Evolutionary conservation across 2,329 filamentous ascomycete genomes (phyloP), one percentile per base, ranked within the genome.

Genomic region (Ilyonectria mors-panacis): DNA sequence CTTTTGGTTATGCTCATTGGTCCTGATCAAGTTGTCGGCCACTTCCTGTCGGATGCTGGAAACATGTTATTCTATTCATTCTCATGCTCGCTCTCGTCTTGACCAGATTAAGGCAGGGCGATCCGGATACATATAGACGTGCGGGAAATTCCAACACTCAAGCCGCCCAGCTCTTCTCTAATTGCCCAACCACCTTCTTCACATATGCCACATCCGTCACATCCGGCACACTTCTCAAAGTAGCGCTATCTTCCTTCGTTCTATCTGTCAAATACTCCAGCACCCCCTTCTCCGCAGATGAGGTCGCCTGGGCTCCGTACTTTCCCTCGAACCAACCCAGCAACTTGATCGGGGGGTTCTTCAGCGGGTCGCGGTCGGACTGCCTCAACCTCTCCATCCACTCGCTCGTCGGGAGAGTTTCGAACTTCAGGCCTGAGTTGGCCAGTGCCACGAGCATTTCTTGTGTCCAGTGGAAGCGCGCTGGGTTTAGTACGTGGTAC

Each of bases 301-400:
- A 62, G 3, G 62, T 42, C 23, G 58, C 66, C 15, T 75, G 73
- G 5, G 53, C 45, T 0, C 72, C 73, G 4, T 78, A 78, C 39
- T 78, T 78, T 0, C 69, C 60, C 28, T 74, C 75, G 65, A 87
- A 88, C 78, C 87, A 89, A 47, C 87, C 85, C 1, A 87, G 66
- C 1, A 88, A 78, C 74, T 88, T 88, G 68, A 87, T 81, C 0
- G 85, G 81, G 12, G 87, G 86, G 68, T 89, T 89, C 17, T 69
- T 75, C 6, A 78, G 67, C 0, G 85, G 82, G 56, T 87, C 83
- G 1, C 79, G 77, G 54, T 86, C 80, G 0, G 84, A 85, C 2
- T 69, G 78, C 3, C 84, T 78, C 7, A 88, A 75, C 1, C 81
- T 76, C 0, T 73, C 68, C 28, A 87, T 74, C 85, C 85, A 87